These are phyloP conservation scores for Polysphondylium violaceum DNA, from an alignment of 78 protist species.

Conservation along the genomic window DNA sequence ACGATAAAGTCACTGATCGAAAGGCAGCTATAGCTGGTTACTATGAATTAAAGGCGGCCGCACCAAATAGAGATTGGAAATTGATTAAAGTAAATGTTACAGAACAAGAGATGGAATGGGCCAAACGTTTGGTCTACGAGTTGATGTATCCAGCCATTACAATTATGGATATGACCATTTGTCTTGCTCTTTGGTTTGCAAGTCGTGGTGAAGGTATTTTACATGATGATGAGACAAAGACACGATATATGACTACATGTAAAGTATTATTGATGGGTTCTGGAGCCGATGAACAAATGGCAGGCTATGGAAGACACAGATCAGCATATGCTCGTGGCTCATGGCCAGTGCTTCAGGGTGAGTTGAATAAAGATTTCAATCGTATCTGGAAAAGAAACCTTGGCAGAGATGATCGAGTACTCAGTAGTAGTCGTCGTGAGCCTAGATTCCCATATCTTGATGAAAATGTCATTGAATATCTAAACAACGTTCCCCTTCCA, in stretches of 20 bases:
- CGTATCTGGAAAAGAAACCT: slow-evolving; percentile 90
- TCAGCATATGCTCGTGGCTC: slow-evolving; percentile 56
- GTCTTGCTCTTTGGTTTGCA: slow-evolving; percentile 91
- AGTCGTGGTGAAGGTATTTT: slow-evolving; percentile 80
- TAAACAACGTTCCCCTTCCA: slow-evolving; percentile 20
- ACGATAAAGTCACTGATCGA: slow-evolving; percentile 85
- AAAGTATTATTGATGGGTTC: slow-evolving; percentile 90
- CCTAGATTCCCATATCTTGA: slow-evolving; percentile 91
- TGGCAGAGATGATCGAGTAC: slow-evolving; percentile 95
- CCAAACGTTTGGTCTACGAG: slow-evolving; percentile 28
- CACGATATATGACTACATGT: slow-evolving; percentile 33
- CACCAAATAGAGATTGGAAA: slow-evolving; percentile 41
- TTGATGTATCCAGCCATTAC: slow-evolving; percentile 59
- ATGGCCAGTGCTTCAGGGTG: slow-evolving; percentile 71
- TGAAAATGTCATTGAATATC: slow-evolving; percentile 68
- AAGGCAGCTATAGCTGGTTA: slow-evolving; percentile 49
- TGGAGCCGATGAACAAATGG: slow-evolving; percentile 97
- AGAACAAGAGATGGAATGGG: slow-evolving; percentile 40
- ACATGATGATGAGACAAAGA: background rate
- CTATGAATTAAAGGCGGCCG: slow-evolving; percentile 32
- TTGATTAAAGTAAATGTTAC: slow-evolving; percentile 78
- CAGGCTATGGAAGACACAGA: slow-evolving; percentile 93
- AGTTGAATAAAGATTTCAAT: slow-evolving; percentile 84
- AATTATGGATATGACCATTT: slow-evolving; percentile 94
- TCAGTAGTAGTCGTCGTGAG: slow-evolving; percentile 89